Base-by-base conservation (phyloP, 2,329 filamentous ascomycete species). In the Raffaelea albimanens region DNA sequence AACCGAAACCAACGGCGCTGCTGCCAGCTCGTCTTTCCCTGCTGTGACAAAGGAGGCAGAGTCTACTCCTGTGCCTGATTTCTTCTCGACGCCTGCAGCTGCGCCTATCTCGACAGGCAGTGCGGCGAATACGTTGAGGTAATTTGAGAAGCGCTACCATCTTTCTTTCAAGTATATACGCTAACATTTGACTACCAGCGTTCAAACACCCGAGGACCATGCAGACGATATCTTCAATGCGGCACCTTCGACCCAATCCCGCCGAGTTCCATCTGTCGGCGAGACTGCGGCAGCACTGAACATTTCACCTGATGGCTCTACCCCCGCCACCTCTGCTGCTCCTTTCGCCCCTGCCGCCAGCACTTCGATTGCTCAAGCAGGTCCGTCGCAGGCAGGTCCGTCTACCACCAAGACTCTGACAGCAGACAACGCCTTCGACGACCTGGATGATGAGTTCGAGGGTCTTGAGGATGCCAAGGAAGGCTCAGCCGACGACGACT, bases 381-480 rank as follows among this genome's bases (percentile, higher is more conserved):
- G 62, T 46, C 42, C 63, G 33, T 62, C 64, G n/a, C 63, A 68
- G 19, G 62, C 64, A 8, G 58, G 63, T 19, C 18, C 62, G 59
- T 34, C 56, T 63, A 25, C 56, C 59, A 9, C 57, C 63, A 14
- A 56, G 25, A 29, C 25, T 29, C 25, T 29, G 25, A 29, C 25
- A 7, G 7, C 25, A 29, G 25, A 29, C 25, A 38, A 19, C 14
- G 34, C 34, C 63, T 5, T 89, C 60, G 82, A 86, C 51, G 85
- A 89, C 44, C 79, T 89, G 51, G 86, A 88, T 44, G 78, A 83
- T 54, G 86, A 88, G 39, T 93, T 93, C 56, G 85, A 87, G 57
- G 87, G 87, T 47, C 76, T 94, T 16, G 82, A 87, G 50, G 87
- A 94, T 58, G 87, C 87, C 40, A 87, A 88, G 60, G 87, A 93